Conservation (phyloP, 371 early-diverging fungal genomes). For the Apophysomyces sp. region DNA sequence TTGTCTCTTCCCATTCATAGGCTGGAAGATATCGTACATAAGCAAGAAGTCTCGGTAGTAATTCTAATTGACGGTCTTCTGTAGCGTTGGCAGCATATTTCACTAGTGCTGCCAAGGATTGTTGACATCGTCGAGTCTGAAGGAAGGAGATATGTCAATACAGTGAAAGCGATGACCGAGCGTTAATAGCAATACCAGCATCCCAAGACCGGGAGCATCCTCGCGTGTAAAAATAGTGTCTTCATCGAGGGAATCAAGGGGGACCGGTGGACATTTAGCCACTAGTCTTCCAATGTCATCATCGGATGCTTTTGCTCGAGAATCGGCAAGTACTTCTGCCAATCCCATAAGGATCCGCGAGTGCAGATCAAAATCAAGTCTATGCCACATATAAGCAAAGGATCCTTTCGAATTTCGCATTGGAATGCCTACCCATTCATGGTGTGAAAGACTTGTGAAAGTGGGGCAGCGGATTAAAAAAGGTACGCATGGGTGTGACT, state of each 20-base stretch:
- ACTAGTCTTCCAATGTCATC: slow-evolving; percentile 36
- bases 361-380: slow-evolving; percentile 46
- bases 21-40: slow-evolving; percentile 35
- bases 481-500: background rate
- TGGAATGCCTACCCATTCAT: background rate
- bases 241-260: slow-evolving; percentile 15
- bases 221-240: slow-evolving; percentile 20
- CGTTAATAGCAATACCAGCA: slow-evolving; percentile 23
- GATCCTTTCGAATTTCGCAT: no score
- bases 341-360: slow-evolving; percentile 62
- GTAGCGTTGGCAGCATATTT: slow-evolving; percentile 36
- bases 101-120: slow-evolving; percentile 42
- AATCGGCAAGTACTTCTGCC: slow-evolving; percentile 52
- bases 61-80: slow-evolving; percentile 29
- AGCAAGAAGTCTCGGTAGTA: slow-evolving; percentile 36
- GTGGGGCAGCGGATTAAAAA: background rate
- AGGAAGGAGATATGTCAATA: background rate
- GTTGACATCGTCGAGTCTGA: slow-evolving; percentile 44
- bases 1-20: slow-evolving; percentile 33
- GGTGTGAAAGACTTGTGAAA: background rate
- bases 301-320: slow-evolving; percentile 31
- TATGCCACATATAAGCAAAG: background rate
- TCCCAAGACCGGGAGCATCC: slow-evolving; percentile 6
- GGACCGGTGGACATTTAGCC: slow-evolving; percentile 36
- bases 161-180: background rate